Evolutionary conservation across 1,284 basidiomycete species (phyloP), one percentile per base, ranked within the genome.

Genomic region (Tilletia walkeri): DNA sequence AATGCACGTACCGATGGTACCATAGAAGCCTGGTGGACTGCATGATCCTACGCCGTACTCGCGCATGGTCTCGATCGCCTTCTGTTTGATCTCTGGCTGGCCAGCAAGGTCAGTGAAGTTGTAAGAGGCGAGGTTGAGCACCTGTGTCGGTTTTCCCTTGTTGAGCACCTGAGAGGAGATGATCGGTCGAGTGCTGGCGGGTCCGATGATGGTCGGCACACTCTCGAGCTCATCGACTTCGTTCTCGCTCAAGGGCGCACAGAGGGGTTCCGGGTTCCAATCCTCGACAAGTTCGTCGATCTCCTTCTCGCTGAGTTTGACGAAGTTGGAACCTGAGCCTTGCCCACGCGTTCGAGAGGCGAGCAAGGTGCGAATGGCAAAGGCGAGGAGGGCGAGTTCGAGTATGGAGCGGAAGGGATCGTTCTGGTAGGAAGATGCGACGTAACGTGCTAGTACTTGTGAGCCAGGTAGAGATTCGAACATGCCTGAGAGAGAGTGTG

Each of bases 21-120:
- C 96, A 85, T 99, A 99, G 86, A 99, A 99, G 7, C 95, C 94
- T 41, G 95, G 91, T 49, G 96, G 96, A 16, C 95, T 95, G 81
- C 96, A 99, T 77, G 91, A 93, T 4, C 95, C 96, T 1, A 98
- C 88, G 47, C 96, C 96, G 78, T 97, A 98, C 83, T 92, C 91
- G 69, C 91, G 87, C n/a, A 99, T 86, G 0, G 91, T 92, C 70
- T 92, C 90, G 30, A 96, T 88, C 5, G 94, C 93, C 53, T 89
- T 89, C 67, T 92, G 88, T 84, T 94, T 94, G 84, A 99, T 90
- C 68, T 88, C 86, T 72, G 97, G 93, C 79, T 94, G 93, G 34
- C 92, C 92, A 49, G 93, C 89, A 14, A 99, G 88, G 38, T 94
- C 94, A 7, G 92, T 89, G 85, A 97, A 99, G 85, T 99, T 97